Conservation (phyloP, 2,329 filamentous ascomycete genomes). For the Exophiala alcalophila region DNA sequence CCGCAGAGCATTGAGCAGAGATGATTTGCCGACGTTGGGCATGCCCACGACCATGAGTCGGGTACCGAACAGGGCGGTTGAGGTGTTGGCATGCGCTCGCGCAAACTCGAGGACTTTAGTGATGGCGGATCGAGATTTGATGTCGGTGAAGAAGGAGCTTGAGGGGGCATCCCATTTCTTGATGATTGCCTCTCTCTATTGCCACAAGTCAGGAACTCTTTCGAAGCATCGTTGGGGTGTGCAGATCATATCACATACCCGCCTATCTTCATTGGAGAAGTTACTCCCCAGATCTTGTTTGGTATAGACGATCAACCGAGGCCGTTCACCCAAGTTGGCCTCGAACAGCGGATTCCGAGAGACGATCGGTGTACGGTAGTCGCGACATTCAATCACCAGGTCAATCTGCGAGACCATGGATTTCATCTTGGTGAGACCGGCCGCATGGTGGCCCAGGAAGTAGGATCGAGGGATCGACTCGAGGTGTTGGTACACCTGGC, state of each 20-base stretch:
- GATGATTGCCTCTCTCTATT: constrained; percentile 51
- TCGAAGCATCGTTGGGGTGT: no score
- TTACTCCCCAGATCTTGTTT: constrained; percentile 71
- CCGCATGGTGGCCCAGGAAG: constrained; percentile 87
- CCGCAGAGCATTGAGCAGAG: constrained; percentile 83
- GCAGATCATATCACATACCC: no score
- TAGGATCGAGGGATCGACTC: constrained; percentile 80
- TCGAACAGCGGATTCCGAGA: constrained; percentile 90
- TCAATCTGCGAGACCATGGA: constrained; percentile 74
- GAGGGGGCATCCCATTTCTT: constrained; percentile 53
- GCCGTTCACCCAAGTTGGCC: constrained; percentile 65
- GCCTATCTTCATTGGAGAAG: constrained; percentile 38
- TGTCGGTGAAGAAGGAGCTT: constrained; percentile 53
- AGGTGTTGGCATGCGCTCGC: constrained; percentile 48
- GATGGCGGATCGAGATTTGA: constrained; percentile 47
- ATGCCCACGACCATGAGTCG: constrained; percentile 88
- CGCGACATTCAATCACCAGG: constrained; percentile 89
- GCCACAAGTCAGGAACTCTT: constrained; percentile 2
- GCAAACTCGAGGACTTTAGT: constrained; percentile 51
- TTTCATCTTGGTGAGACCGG: constrained; percentile 79
- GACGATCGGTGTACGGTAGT: constrained; percentile 84
- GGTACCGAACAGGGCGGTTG: constrained; percentile 67
- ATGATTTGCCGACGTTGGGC: constrained; percentile 96
- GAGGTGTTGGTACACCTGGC: constrained; percentile 68
- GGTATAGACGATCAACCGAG: constrained; percentile 84